phyloP scores from a whole-genome alignment of 1,284 basidiomycete species.

The Singerocomus rubriflavus region DNA sequence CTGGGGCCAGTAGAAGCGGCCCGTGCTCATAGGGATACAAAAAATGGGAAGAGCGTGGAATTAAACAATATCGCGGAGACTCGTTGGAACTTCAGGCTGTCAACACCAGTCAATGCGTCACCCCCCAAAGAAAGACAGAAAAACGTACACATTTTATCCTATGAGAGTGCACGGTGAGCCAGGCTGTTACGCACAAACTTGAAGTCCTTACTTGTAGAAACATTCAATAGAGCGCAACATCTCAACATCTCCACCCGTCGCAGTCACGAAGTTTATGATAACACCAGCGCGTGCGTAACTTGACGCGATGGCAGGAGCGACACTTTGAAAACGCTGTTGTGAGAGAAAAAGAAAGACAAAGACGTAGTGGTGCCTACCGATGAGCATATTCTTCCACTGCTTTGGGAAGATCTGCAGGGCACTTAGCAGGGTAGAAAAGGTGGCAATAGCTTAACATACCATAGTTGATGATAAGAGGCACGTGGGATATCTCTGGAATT shows the following conservation, averaged over 20 bases:
- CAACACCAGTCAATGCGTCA: constrained; percentile 17
- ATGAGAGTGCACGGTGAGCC: constrained; percentile 10
- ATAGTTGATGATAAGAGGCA: constrained; percentile 91
- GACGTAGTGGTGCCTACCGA: constrained; percentile 49
- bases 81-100: constrained; percentile 84
- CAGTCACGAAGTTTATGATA: constrained; percentile 93
- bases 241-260: constrained; percentile 94
- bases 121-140: not conserved
- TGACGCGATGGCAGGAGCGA: constrained; percentile 77
- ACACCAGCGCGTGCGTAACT: constrained; percentile 83
- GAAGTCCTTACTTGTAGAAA: constrained; percentile 74
- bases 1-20: constrained; percentile 16
- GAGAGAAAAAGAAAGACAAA: constrained; percentile 6
- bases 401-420: constrained; percentile 76
- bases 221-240: constrained; percentile 97
- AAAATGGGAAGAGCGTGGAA: constrained; percentile 37
- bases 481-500: constrained; percentile 82
- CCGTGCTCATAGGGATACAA: constrained; percentile 72
- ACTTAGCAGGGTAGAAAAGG: constrained; percentile 9
- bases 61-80: constrained; percentile 81
- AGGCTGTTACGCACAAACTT: not conserved
- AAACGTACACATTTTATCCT: constrained; percentile 84
- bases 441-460: constrained; percentile 42
- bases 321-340: constrained; percentile 40
- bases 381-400: constrained; percentile 96